These are phyloP conservation scores for Tetragonia tetragonoides DNA, from an alignment of 148 eudicot species.

Conservation along the genomic window DNA sequence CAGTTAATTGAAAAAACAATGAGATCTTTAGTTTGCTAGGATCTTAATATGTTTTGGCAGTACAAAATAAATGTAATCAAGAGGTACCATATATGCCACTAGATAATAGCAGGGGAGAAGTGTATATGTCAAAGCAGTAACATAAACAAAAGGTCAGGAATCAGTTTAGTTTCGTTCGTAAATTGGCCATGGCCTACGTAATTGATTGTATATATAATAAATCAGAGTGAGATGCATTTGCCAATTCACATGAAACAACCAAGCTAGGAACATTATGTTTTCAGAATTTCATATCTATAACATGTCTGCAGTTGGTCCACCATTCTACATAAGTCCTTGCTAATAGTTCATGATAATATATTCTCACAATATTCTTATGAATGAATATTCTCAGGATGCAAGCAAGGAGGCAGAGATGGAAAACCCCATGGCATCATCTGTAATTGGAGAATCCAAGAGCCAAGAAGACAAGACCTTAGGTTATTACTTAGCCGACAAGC, in stretches of 20 bases:
- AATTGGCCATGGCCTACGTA: too few relatives aligned
- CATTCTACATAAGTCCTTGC: background rate
- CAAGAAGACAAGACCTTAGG: background rate
- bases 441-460: slow-evolving; percentile 1
- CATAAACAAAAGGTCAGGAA: slow-evolving; percentile 1
- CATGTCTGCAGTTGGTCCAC: slow-evolving; percentile 8
- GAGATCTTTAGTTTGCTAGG: background rate
- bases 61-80: background rate
- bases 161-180: background rate
- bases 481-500: background rate
- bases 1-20: background rate
- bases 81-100: background rate
- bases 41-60: too few relatives aligned
- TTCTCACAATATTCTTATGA: background rate
- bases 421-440: slow-evolving; percentile 10
- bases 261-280: background rate
- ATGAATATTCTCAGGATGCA: slow-evolving; percentile 10
- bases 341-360: background rate
- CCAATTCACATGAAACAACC: background rate
- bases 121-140: background rate
- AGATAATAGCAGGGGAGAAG: background rate
- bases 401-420: slow-evolving; percentile 17
- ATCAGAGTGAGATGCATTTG: background rate
- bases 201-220: background rate
- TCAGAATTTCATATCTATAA: slow-evolving; percentile 3